A percentile compares a stretch with the other conserved stretches of the same genome.
Evolutionary conservation across 108 stramenopile species (phyloP).

Genomic region (Nitzschia putrida): DNA sequence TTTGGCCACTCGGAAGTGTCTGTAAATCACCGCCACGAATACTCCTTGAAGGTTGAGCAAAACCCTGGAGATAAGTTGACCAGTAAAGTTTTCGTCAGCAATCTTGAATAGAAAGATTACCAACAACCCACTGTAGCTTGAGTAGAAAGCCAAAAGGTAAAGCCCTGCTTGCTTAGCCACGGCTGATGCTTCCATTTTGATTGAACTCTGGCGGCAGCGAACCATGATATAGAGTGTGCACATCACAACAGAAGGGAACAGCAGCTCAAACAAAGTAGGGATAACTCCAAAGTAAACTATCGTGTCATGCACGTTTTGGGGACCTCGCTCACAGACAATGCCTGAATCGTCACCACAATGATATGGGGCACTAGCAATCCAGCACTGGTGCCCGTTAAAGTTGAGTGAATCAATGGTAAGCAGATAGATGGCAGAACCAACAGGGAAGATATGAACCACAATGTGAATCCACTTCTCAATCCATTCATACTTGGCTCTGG

Average conservation of each 20-base stretch:
- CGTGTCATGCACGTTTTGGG: neutral
- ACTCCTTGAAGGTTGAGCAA: slow-evolving; percentile 6
- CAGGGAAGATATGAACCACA: neutral
- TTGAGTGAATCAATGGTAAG: neutral
- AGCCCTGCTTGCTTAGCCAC: slow-evolving; percentile 11
- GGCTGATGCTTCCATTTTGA: neutral
- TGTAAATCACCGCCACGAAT: neutral
- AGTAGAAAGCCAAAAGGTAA: neutral
- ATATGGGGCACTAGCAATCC: slow-evolving; percentile 11
- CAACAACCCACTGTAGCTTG: neutral
- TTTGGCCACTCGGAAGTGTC: slow-evolving; percentile 6
- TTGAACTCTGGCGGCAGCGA: neutral
- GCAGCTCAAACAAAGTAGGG: neutral
- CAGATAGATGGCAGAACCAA: slow-evolving; percentile 12
- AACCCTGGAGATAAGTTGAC: neutral
- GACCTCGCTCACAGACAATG: slow-evolving; percentile 1
- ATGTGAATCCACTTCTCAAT: slow-evolving; percentile 13
- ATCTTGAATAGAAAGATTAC: neutral
- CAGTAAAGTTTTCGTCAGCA: neutral
- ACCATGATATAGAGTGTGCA: neutral
- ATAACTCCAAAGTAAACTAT: neutral
- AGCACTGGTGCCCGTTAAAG: neutral
- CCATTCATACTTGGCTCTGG: neutral
- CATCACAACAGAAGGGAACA: slow-evolving; percentile 10
- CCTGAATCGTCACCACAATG: slow-evolving; percentile 2